Percentiles rank a stretch among this genome's conserved stretches.
Evolutionary conservation across 352 stramenopile genomes (phyloP).

Genomic region (Globisporangium rhizosaccharum): DNA sequence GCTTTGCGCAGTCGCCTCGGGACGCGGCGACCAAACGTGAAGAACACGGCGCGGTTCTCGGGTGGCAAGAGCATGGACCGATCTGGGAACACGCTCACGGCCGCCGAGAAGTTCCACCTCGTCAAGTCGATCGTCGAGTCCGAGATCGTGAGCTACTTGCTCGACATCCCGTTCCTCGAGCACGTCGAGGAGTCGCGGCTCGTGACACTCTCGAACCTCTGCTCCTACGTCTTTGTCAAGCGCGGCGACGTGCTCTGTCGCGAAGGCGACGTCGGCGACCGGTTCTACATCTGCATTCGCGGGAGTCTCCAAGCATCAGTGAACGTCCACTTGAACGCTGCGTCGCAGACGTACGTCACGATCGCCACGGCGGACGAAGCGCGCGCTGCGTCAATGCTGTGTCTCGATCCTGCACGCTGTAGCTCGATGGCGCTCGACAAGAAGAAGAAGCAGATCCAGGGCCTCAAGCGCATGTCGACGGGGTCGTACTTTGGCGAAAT

Average conservation of each 20-base stretch:
- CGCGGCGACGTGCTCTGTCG: conserved; percentile 44
- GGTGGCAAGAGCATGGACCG: conserved; percentile 16
- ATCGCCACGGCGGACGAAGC: conserved; percentile 1
- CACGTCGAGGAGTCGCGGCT: conserved; percentile 49
- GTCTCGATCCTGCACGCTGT: neutral
- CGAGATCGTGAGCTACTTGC: conserved; percentile 59
- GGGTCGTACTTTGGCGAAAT: conserved; percentile 75
- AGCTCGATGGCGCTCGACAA: conserved; percentile 11
- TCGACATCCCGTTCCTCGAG: conserved; percentile 65
- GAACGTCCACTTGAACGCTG: conserved; percentile 26
- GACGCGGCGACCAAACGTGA: conserved; percentile 19
- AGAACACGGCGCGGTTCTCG: conserved; percentile 53
- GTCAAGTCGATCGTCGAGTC: conserved; percentile 62
- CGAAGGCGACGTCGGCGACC: conserved; percentile 53
- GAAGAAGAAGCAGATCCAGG: conserved; percentile 31
- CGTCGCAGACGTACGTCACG: conserved; percentile 20
- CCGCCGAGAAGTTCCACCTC: conserved; percentile 55
- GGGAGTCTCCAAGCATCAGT: conserved; percentile 44
- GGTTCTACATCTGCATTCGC: conserved; percentile 71
- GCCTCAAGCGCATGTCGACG: conserved; percentile 42
- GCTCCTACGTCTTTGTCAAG: conserved; percentile 54
- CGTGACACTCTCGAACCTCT: conserved; percentile 59
- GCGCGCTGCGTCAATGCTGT: neutral
- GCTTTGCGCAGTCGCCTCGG: conserved; percentile 31
- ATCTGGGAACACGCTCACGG: conserved; percentile 24